Percentiles rank a stretch among this genome's conserved stretches.
phyloP scores from a whole-genome alignment of 495 filamentous ascomycete species.

The Penicillium odoratum region DNA sequence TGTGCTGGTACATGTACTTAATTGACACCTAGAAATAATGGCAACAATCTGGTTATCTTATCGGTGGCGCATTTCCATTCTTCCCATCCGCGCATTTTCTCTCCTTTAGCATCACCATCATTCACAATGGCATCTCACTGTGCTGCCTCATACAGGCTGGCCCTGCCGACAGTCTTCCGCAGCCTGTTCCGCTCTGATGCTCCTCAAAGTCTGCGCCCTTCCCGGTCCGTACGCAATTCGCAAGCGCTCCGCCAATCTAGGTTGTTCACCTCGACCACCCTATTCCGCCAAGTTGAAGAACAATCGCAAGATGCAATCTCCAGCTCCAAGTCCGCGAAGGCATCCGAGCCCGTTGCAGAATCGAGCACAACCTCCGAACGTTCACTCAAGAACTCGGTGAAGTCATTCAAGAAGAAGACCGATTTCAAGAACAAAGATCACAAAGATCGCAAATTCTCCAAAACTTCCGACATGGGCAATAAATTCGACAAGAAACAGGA shows the following conservation, averaged over 20 bases:
- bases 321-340: neutral
- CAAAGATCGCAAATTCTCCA: slow-evolving; percentile 3
- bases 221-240: neutral
- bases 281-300: neutral
- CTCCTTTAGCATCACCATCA: neutral
- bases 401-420: neutral
- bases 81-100: slow-evolving; percentile 1
- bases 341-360: neutral
- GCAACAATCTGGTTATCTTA: neutral
- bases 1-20: neutral
- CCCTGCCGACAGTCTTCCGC: slow-evolving; percentile 25
- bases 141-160: slow-evolving; percentile 24
- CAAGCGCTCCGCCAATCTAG: slow-evolving; percentile 10
- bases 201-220: slow-evolving; percentile 9
- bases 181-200: slow-evolving; percentile 28
- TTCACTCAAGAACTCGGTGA: neutral
- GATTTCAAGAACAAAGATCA: slow-evolving; percentile 1
- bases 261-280: slow-evolving; percentile 15
- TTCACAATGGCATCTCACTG: slow-evolving; percentile 17
- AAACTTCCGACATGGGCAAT: slow-evolving; percentile 8
- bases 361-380: neutral
- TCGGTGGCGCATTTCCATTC: neutral
- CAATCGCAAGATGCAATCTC: neutral
- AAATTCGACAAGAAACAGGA: slow-evolving; percentile 10
- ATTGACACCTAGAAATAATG: neutral